Base-by-base conservation (phyloP, 1,284 basidiomycete genomes). In the Pisolithus thermaeus region DNA sequence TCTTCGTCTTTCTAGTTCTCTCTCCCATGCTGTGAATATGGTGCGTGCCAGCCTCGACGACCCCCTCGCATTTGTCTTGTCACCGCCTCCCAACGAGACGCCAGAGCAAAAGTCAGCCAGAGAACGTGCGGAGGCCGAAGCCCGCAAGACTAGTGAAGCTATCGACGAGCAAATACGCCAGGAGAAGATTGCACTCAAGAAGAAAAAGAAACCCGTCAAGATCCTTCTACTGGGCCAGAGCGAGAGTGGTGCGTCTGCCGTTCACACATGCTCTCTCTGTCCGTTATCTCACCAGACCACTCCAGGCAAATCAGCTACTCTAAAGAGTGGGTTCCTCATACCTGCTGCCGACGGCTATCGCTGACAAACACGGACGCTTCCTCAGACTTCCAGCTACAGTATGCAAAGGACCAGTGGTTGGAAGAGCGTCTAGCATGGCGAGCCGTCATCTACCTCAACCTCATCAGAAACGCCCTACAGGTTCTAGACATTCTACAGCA, bases 341-440 rank as follows among this genome's bases (percentile, higher is more conserved):
- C 6, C 38, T 44, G 14, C 5, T n/a, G n/a, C 36, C 37, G 2
- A 14, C 18, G 5, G 7, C 23, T 62, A 38, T 56, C 42, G 20
- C 20, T 11, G 20, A 23, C 18, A 11, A 18, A 1, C 5, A 7
- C 20, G 27, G 39, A 14, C 28, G 28, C 28, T 9, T 30, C n/a
- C 16, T 41, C 43, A 83, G 84, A 89, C 64, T 90, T 89, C 60
- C 84, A 87, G 59, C 66, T 90, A 2, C 78, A 78, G 4, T 85
- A 86, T 58, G 81, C 86, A 18, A 73, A 73, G 27, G 72, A 75
- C 48, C 79, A 84, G 61, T 86, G 87, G 81, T 73, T 75, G 3
- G 78, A 82, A 54, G 84, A 89, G 59, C 80, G 79, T 47, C 69
- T 74, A 3, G 78, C 84, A 30, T 90, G 88, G 88, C 79, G 84